Evolutionary conservation across 768 basidiomycete genomes (phyloP), one percentile per base, ranked within the genome.

Genomic region (Amanita brunnescens): DNA sequence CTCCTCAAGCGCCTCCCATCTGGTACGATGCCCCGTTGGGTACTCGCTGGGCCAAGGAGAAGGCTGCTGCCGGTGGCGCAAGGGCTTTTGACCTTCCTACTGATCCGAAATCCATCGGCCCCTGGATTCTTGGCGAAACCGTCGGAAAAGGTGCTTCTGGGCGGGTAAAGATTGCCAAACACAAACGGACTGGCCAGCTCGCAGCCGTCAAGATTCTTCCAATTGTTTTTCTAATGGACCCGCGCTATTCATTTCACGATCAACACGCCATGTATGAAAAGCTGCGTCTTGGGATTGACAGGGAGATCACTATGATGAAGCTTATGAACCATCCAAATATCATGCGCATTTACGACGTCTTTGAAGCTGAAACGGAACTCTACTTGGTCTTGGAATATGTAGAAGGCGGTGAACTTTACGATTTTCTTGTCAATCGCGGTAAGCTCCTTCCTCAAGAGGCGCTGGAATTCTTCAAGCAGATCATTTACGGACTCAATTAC

Each of bases 271-370:
- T 85, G 67, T 77, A 79, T 2, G 87, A 91, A 55, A 91, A 90
- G 65, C 81, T 85, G 55, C 79, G 86, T 53, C 78, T 94, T 42
- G 87, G 89, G 3, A 86, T 97, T 54, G 92, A 96, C 64, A 74
- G 91, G 56, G 94, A 98, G 67, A 95, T 98, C 54, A 91, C 89
- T 51, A 93, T 97, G 84, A 95, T 98, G 94, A 98, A 97, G 67
- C 85, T 97, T 59, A 93, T 98, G 84, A 90, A 94, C 61, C 94
- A 98, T 63, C 94, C 92, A 1, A 96, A 96, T 68, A 91, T 98
- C 59, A 81, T 97, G 74, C 83, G 87, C 55, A 85, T 98, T 35
- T 93, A 91, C 67, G 94, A 98, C 62, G 94, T 97, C 49, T 96
- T 88, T 67, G 92, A 97, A 69, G 88, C 90, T 62, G 83, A 88